A percentile compares a stretch with the other conserved stretches of the same genome.
phyloP scores from a whole-genome alignment of 2,329 filamentous ascomycete genomes.

The Teratosphaeria pseudoeucalypti region DNA sequence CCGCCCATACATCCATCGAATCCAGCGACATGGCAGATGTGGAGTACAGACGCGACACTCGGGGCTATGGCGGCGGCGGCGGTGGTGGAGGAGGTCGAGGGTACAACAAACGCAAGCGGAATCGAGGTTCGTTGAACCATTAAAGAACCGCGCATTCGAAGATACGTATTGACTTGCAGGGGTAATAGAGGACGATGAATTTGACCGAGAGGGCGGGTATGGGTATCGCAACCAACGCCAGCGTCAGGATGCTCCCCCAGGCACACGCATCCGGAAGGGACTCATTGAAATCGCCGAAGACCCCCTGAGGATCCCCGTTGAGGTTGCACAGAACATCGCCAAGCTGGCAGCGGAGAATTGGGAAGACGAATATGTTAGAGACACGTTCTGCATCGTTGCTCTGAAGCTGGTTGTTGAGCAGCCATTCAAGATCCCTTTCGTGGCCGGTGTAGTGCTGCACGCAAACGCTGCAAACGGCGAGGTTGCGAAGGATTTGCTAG shows the following conservation, averaged over 20 bases:
- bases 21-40: slow-evolving; percentile 19
- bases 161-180: not conserved
- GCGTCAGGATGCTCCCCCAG: slow-evolving; percentile 55
- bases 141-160: not conserved
- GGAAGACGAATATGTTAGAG: slow-evolving; percentile 70
- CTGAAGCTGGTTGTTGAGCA: slow-evolving; percentile 79
- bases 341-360: slow-evolving; percentile 71
- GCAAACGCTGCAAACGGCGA: slow-evolving; percentile 70
- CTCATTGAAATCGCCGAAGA: slow-evolving; percentile 74
- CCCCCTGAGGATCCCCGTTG: slow-evolving; percentile 64
- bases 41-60: slow-evolving; percentile 21
- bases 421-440: slow-evolving; percentile 93
- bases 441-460: slow-evolving; percentile 71
- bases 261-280: slow-evolving; percentile 64
- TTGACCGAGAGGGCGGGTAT: slow-evolving; percentile 42
- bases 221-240: slow-evolving; percentile 62
- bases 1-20: not conserved
- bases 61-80: slow-evolving; percentile 12
- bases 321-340: slow-evolving; percentile 66
- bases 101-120: slow-evolving; percentile 58
- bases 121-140: slow-evolving; percentile 53
- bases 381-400: slow-evolving; percentile 60
- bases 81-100: slow-evolving; percentile 37
- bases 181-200: slow-evolving; percentile 60
- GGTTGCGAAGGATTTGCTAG: slow-evolving; percentile 60